Evolutionary conservation across 2,329 filamentous ascomycete genomes (phyloP).

Genomic region (Penicillium occitanis): DNA sequence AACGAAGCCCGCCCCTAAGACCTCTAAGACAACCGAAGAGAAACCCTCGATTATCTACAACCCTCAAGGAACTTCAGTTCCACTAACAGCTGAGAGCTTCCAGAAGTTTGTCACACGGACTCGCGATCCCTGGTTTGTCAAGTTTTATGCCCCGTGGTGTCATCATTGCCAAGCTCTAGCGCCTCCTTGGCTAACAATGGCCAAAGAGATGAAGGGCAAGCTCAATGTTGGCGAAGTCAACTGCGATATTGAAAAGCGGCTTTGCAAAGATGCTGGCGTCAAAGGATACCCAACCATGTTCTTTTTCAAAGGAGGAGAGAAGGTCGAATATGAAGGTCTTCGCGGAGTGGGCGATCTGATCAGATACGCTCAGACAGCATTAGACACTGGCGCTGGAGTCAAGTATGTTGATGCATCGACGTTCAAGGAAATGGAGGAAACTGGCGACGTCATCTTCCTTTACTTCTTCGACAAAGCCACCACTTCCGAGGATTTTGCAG

Average conservation of each 20-base stretch:
- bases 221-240: constrained; percentile 96
- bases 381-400: constrained; percentile 73
- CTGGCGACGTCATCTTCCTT: constrained; percentile 91
- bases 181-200: constrained; percentile 84
- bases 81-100: constrained; percentile 81
- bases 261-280: constrained; percentile 90
- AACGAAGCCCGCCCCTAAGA: constrained; percentile 30
- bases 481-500: constrained; percentile 84
- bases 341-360: constrained; percentile 89
- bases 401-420: constrained; percentile 73
- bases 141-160: constrained; percentile 98
- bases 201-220: constrained; percentile 83
- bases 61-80: constrained; percentile 69
- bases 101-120: constrained; percentile 81
- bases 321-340: constrained; percentile 88
- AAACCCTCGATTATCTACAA: constrained; percentile 65
- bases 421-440: constrained; percentile 83
- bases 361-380: constrained; percentile 80
- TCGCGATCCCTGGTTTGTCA: constrained; percentile 94
- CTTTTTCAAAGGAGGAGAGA: constrained; percentile 89
- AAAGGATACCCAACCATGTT: constrained; percentile 82
- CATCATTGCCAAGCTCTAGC: constrained; percentile 91
- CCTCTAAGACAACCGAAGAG: constrained; percentile 42
- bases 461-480: constrained; percentile 98
- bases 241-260: constrained; percentile 76